phyloP scores from a whole-genome alignment of 2,329 filamentous ascomycete species.

The Moelleriella libera region DNA sequence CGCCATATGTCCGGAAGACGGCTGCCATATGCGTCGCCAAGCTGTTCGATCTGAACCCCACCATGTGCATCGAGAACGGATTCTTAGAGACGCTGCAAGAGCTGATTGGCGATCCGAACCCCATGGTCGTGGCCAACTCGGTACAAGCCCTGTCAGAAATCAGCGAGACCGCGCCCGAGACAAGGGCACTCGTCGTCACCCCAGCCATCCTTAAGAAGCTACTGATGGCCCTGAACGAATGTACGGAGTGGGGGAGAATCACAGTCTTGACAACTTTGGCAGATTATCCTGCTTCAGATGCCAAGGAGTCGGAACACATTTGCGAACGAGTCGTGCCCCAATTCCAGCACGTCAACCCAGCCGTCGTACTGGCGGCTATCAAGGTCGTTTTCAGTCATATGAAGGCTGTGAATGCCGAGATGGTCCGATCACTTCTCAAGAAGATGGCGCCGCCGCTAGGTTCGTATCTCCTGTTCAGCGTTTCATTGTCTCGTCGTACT shows the following conservation, averaged over 20 bases:
- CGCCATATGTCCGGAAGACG: slow-evolving; percentile 95
- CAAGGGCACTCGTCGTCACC: slow-evolving; percentile 71
- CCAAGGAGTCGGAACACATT: slow-evolving; percentile 95
- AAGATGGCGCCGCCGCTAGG: slow-evolving; percentile 96
- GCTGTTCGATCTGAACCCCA: slow-evolving; percentile 85
- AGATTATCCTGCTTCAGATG: slow-evolving; percentile 72
- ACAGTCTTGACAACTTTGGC: slow-evolving; percentile 84
- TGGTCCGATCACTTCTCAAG: slow-evolving; percentile 77
- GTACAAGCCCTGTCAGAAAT: slow-evolving; percentile 92
- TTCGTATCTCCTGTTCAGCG: slow-evolving; percentile 23
- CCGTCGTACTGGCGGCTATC: slow-evolving; percentile 91
- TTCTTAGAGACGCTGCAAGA: slow-evolving; percentile 91
- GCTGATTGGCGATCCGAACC: slow-evolving; percentile 92
- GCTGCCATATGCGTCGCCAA: slow-evolving; percentile 97
- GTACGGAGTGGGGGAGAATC: slow-evolving; percentile 94
- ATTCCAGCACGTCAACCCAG: slow-evolving; percentile 96
- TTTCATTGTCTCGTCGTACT: not conserved
- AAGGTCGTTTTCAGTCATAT: slow-evolving; percentile 98
- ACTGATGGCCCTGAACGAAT: slow-evolving; percentile 91
- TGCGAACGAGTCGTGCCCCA: slow-evolving; percentile 93
- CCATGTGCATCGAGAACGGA: slow-evolving; percentile 90
- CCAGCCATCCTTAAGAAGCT: slow-evolving; percentile 82
- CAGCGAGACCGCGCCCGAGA: slow-evolving; percentile 78
- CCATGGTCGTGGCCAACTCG: slow-evolving; percentile 97
- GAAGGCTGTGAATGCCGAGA: slow-evolving; percentile 64